Conservation (phyloP, 73 alveolate species). For the Paramecium sonneborni region DNA sequence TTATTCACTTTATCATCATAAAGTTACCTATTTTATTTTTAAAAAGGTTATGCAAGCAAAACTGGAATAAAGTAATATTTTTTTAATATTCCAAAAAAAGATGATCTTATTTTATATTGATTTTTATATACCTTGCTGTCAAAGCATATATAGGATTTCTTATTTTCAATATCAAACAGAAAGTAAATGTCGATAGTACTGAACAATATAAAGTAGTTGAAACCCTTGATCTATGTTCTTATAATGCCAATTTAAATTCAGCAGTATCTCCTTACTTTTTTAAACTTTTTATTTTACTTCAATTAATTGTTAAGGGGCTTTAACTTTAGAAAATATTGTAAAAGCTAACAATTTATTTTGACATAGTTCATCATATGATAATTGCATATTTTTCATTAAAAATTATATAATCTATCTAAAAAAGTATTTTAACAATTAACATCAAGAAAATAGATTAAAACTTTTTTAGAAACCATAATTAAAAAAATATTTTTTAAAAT, state of each 20-base stretch:
- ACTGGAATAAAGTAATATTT: conserved; percentile 3
- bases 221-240: conserved; percentile 1
- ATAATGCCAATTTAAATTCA: neutral
- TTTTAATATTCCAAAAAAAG: neutral
- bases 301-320: neutral
- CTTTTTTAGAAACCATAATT: too few species aligned
- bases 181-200: neutral
- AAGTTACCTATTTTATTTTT: neutral
- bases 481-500: too few species aligned
- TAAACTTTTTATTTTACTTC: neutral
- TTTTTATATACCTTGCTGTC: neutral
- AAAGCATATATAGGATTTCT: conserved; percentile 20
- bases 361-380: neutral
- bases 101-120: neutral
- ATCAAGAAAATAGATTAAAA: too few species aligned
- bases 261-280: conserved; percentile 6
- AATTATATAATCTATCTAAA: neutral
- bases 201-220: neutral
- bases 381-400: neutral
- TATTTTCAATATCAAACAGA: neutral
- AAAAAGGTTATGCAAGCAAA: neutral
- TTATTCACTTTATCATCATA: neutral
- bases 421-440: neutral
- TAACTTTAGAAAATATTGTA: neutral
- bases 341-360: neutral